phyloP scores from a whole-genome alignment of 2,329 filamentous ascomycete species.

The Pseudodiploospora longispora region DNA sequence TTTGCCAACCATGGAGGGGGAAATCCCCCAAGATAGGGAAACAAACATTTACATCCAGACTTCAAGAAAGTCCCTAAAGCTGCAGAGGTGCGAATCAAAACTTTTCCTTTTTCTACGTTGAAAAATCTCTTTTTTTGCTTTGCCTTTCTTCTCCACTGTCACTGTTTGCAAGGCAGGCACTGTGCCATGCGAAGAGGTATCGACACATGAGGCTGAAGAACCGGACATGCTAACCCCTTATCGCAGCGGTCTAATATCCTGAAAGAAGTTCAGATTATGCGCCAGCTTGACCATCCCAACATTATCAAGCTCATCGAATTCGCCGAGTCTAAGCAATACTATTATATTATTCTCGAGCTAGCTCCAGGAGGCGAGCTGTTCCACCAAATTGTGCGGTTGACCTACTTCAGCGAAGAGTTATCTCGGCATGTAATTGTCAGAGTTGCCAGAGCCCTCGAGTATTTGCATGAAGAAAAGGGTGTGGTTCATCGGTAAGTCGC shows the following conservation, averaged over 20 bases:
- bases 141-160: slow-evolving; percentile 5
- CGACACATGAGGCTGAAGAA: slow-evolving; percentile 9
- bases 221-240: slow-evolving; percentile 17
- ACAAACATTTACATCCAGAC: slow-evolving; percentile 89
- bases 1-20: slow-evolving; percentile 47
- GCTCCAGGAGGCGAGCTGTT: slow-evolving; percentile 95
- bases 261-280: slow-evolving; percentile 99
- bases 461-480: slow-evolving; percentile 87
- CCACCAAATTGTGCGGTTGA: slow-evolving; percentile 95
- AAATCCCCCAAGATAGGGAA: slow-evolving; percentile 56
- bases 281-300: slow-evolving; percentile 90
- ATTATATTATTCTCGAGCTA: slow-evolving; percentile 93
- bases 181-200: slow-evolving; percentile 2
- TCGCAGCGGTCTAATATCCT: slow-evolving; percentile 89
- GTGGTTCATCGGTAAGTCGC: slow-evolving; percentile 85
- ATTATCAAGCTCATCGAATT: slow-evolving; percentile 93
- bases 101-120: slow-evolving; percentile 26
- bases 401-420: slow-evolving; percentile 95
- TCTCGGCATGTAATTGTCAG: slow-evolving; percentile 91
- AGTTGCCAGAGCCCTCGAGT: slow-evolving; percentile 89
- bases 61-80: slow-evolving; percentile 92
- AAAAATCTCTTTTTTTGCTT: slow-evolving; percentile 19
- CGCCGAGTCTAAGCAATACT: slow-evolving; percentile 87
- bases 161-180: not conserved
- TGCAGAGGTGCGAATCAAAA: slow-evolving; percentile 78